These are phyloP conservation scores for Hypomontagnella monticulosa DNA, from an alignment of 495 filamentous ascomycete genomes.

Conservation along the genomic window DNA sequence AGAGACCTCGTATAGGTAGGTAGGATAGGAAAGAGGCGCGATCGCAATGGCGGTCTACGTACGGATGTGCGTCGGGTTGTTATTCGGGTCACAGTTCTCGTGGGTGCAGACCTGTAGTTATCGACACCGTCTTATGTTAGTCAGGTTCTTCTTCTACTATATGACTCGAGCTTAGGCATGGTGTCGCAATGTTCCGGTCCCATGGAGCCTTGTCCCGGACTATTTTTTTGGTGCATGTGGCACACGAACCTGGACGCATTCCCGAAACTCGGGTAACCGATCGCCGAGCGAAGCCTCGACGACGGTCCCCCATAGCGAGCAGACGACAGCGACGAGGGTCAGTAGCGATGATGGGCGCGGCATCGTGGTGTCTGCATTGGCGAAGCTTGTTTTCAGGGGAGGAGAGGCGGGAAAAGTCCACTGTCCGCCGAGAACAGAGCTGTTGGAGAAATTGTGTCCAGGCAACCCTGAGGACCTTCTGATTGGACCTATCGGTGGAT, in stretches of 20 bases:
- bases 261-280: slow-evolving; percentile 84
- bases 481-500: slow-evolving; percentile 36
- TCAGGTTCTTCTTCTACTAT: slow-evolving; percentile 5
- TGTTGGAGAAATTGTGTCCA: slow-evolving; percentile 31
- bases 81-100: slow-evolving; percentile 74
- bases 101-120: slow-evolving; percentile 74
- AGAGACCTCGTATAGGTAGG: neutral
- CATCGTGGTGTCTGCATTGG: slow-evolving; percentile 30
- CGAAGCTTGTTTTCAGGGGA: slow-evolving; percentile 4
- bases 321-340: slow-evolving; percentile 24
- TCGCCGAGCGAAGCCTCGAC: slow-evolving; percentile 82
- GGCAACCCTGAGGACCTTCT: slow-evolving; percentile 17
- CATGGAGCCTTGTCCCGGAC: too few relatives aligned
- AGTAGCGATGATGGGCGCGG: slow-evolving; percentile 24
- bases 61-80: slow-evolving; percentile 63
- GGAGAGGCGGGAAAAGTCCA: slow-evolving; percentile 27
- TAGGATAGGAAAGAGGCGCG: neutral
- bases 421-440: slow-evolving; percentile 43
- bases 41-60: slow-evolving; percentile 39
- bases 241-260: slow-evolving; percentile 80
- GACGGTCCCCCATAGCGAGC: slow-evolving; percentile 49
- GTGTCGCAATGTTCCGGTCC: too few relatives aligned
- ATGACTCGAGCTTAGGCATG: slow-evolving; percentile 69
- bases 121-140: slow-evolving; percentile 17
- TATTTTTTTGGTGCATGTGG: neutral